Percentiles rank a stretch among this genome's conserved stretches.
These are phyloP conservation scores for Sclerotinia spermophila DNA, from an alignment of 2,329 filamentous ascomycete species.

Conservation along the genomic window DNA sequence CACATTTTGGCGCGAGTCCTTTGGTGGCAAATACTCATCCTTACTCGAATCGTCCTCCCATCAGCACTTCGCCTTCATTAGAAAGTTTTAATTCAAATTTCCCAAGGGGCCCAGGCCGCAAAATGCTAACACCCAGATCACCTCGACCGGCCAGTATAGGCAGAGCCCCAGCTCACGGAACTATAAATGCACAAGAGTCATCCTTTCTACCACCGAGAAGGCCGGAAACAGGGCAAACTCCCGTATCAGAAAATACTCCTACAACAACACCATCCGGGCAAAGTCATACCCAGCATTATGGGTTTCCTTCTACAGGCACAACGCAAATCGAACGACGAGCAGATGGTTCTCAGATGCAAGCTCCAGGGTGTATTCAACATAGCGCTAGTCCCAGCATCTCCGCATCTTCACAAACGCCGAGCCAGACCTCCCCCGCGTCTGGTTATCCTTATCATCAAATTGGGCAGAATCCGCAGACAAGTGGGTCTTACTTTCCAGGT, in stretches of 20 bases:
- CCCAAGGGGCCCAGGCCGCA: slow-evolving; percentile 23
- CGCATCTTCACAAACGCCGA: slow-evolving; percentile 45
- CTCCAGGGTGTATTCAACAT: slow-evolving; percentile 39
- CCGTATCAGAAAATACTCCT: slow-evolving; percentile 42
- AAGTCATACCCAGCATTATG: slow-evolving; percentile 31
- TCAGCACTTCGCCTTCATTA: slow-evolving; percentile 25
- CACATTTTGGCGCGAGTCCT: slow-evolving; percentile 32
- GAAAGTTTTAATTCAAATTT: slow-evolving; percentile 33
- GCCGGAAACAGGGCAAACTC: slow-evolving; percentile 40
- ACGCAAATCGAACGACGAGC: slow-evolving; percentile 37
- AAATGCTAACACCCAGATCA: slow-evolving; percentile 36
- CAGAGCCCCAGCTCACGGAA: slow-evolving; percentile 43
- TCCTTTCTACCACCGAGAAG: slow-evolving; percentile 46
- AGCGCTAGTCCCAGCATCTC: slow-evolving; percentile 47
- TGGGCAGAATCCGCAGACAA: slow-evolving; percentile 26
- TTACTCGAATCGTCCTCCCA: slow-evolving; percentile 27
- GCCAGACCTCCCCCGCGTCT: slow-evolving; percentile 40
- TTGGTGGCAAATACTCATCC: slow-evolving; percentile 24
- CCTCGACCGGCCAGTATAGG: slow-evolving; percentile 51
- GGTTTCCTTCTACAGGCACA: slow-evolving; percentile 42
- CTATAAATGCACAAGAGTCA: slow-evolving; percentile 47
- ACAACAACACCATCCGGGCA: slow-evolving; percentile 39
- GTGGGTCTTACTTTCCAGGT: slow-evolving; percentile 34
- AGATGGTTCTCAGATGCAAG: slow-evolving; percentile 39
- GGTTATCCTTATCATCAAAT: slow-evolving; percentile 29